Evolutionary conservation across 768 basidiomycete species (phyloP).

Genomic region (Pleurotus djamor): DNA sequence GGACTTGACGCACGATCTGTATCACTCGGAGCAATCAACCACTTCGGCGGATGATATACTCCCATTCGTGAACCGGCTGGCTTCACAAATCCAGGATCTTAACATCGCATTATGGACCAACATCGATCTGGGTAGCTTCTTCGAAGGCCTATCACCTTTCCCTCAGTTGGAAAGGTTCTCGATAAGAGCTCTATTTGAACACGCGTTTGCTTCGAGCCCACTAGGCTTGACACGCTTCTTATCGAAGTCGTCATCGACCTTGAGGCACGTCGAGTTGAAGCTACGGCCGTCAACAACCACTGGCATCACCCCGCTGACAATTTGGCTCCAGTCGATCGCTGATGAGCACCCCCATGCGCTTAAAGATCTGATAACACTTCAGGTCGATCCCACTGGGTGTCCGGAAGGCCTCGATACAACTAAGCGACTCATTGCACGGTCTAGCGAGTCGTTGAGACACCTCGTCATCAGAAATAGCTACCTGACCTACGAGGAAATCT

Average conservation of each 20-base stretch:
- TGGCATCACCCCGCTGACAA: slow-evolving; percentile 26
- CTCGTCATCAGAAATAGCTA: slow-evolving; percentile 40
- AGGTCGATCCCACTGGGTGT: slow-evolving; percentile 39
- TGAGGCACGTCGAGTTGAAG: slow-evolving; percentile 33
- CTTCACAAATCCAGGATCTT: slow-evolving; percentile 29
- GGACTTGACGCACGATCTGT: slow-evolving; percentile 35
- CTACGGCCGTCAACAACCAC: slow-evolving; percentile 32
- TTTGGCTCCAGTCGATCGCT: slow-evolving; percentile 29
- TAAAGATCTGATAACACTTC: slow-evolving; percentile 26
- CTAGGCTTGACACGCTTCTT: slow-evolving; percentile 32
- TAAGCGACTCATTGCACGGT: slow-evolving; percentile 25
- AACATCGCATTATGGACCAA: slow-evolving; percentile 38
- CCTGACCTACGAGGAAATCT: slow-evolving; percentile 28
- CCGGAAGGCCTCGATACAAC: slow-evolving; percentile 30
- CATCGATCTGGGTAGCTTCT: slow-evolving; percentile 38
- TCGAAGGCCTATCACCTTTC: slow-evolving; percentile 27
- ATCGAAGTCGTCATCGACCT: slow-evolving; percentile 20
- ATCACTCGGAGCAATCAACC: slow-evolving; percentile 14
- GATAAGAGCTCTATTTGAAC: slow-evolving; percentile 38
- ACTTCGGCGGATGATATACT: slow-evolving; percentile 27
- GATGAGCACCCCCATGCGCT: slow-evolving; percentile 24
- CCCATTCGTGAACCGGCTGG: slow-evolving; percentile 37
- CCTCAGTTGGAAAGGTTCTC: slow-evolving; percentile 29
- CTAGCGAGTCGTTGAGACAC: slow-evolving; percentile 25
- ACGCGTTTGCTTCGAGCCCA: slow-evolving; percentile 29